phyloP scores from a whole-genome alignment of 2,329 filamentous ascomycete species.

The Fusarium sp. region DNA sequence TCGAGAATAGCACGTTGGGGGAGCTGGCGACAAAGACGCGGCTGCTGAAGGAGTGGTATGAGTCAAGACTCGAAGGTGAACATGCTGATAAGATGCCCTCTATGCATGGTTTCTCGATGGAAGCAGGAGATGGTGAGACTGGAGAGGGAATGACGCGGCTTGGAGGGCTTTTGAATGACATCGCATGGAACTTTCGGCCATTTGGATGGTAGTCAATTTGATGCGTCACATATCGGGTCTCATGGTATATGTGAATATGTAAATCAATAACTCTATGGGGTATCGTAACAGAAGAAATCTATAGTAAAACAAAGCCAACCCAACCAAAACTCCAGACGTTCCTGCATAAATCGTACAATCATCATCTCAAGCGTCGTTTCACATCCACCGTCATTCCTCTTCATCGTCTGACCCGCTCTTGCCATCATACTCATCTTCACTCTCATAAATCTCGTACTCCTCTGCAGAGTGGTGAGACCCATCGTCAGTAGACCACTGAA shows the following conservation, averaged over 20 bases:
- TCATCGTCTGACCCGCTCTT: background rate
- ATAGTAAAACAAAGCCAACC: background rate
- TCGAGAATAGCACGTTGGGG: constrained; percentile 16
- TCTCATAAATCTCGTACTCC: background rate
- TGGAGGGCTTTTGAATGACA: constrained; percentile 41
- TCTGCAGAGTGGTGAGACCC: background rate
- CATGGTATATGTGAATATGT: background rate
- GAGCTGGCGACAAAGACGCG: constrained; percentile 41
- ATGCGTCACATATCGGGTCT: background rate
- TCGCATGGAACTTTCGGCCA: constrained; percentile 36
- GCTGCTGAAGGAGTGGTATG: constrained; percentile 50
- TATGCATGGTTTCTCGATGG: background rate
- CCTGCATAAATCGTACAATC: constrained; percentile 4
- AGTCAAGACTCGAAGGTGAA: constrained; percentile 37
- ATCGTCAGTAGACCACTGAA: constrained; percentile 19
- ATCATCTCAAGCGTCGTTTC: background rate
- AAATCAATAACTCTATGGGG: constrained; percentile 11
- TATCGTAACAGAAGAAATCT: constrained; percentile 20
- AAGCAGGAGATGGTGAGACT: background rate
- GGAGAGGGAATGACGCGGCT: constrained; percentile 26
- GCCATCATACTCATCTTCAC: constrained; percentile 7
- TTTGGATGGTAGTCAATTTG: background rate
- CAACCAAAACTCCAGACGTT: constrained; percentile 4
- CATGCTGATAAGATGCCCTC: constrained; percentile 3
- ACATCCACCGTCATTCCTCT: background rate